A percentile compares a stretch with the other conserved stretches of the same genome.
Conservation (phyloP, 1,284 basidiomycete genomes). For the Leccinum huronense region DNA sequence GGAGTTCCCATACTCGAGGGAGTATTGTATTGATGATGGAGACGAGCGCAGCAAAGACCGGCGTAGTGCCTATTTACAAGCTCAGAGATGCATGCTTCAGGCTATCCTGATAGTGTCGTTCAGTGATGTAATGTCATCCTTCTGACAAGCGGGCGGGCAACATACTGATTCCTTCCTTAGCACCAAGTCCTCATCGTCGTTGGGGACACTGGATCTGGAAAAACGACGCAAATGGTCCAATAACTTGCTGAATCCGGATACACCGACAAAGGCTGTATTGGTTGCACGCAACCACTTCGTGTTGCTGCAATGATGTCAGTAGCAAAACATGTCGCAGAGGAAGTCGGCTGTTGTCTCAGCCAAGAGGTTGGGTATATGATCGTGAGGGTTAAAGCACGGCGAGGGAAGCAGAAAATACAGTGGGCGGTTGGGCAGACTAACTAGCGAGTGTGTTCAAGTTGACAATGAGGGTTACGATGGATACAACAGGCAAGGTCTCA, state of each 20-base stretch:
- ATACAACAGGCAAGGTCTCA: slow-evolving; percentile 18
- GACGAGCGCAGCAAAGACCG: slow-evolving; percentile 93
- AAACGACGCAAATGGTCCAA: slow-evolving; percentile 94
- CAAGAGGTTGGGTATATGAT: slow-evolving; percentile 99
- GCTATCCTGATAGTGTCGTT: slow-evolving; percentile 53
- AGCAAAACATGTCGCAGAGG: slow-evolving; percentile 97
- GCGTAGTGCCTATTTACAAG: slow-evolving; percentile 96
- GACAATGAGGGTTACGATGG: slow-evolving; percentile 21
- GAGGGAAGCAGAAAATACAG: slow-evolving; percentile 19
- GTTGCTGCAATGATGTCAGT: slow-evolving; percentile 99
- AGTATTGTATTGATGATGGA: slow-evolving; percentile 97
- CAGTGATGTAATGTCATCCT: slow-evolving; percentile 61
- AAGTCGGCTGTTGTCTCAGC: slow-evolving; percentile 94
- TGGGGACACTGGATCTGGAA: slow-evolving; percentile 92
- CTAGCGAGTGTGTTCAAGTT: slow-evolving; percentile 35
- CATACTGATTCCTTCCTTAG: slow-evolving; percentile 43
- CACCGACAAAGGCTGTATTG: slow-evolving; percentile 85
- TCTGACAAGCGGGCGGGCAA: not conserved
- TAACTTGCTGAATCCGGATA: slow-evolving; percentile 89
- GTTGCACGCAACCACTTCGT: slow-evolving; percentile 97
- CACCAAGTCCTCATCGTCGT: slow-evolving; percentile 96
- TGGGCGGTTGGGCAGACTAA: slow-evolving; percentile 31
- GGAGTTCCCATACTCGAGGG: slow-evolving; percentile 91
- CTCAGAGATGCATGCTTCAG: slow-evolving; percentile 87
- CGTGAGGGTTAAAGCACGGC: slow-evolving; percentile 1